Conservation (phyloP, 2,329 filamentous ascomycete species). For the Fusarium luffae region DNA sequence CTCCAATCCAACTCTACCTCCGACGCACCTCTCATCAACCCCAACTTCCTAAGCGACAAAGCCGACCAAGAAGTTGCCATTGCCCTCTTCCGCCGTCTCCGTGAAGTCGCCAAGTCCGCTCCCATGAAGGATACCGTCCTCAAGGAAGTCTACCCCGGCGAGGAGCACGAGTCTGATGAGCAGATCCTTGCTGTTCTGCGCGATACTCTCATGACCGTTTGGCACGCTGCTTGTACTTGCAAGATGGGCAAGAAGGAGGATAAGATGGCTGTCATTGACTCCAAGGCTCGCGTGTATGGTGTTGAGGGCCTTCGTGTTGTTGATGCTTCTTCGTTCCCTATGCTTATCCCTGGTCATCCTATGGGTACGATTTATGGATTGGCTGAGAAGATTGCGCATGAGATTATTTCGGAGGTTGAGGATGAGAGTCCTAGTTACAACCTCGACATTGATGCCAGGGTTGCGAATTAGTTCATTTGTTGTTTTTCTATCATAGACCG, state of each 20-base stretch:
- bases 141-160: conserved; percentile 47
- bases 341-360: conserved; percentile 34
- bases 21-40: conserved; percentile 57
- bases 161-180: conserved; percentile 50
- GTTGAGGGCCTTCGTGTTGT: conserved; percentile 30
- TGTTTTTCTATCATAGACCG: background rate
- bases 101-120: conserved; percentile 45
- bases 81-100: conserved; percentile 55
- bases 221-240: conserved; percentile 39
- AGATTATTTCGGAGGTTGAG: conserved; percentile 19
- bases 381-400: conserved; percentile 37
- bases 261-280: conserved; percentile 33
- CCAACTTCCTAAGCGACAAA: conserved; percentile 57
- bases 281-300: conserved; percentile 32
- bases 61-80: conserved; percentile 59
- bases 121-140: conserved; percentile 51
- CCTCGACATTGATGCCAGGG: background rate
- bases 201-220: conserved; percentile 37
- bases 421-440: background rate
- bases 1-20: conserved; percentile 51
- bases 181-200: conserved; percentile 54
- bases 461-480: background rate
- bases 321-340: conserved; percentile 26
- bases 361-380: conserved; percentile 28
- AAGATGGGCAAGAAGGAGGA: conserved; percentile 38